Base-by-base conservation (phyloP, 148 eudicot genomes). In the Dysphania ambrosioides region DNA sequence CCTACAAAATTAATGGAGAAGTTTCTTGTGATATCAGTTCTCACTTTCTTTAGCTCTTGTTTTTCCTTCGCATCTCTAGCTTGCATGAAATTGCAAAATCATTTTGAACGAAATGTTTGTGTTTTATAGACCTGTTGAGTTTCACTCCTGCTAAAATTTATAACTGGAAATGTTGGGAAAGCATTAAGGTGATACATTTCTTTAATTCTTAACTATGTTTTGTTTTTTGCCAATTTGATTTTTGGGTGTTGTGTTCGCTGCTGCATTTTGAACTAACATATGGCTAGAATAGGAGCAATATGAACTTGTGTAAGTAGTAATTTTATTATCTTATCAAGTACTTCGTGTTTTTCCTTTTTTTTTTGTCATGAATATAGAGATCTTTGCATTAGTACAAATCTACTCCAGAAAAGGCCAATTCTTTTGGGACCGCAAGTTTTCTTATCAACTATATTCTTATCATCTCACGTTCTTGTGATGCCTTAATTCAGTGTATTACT, bases 401-500 rank as follows among this genome's bases (percentile, higher is more conserved):
- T 30, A 8, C 32, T 53, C 2, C 29, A 8, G 12, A 47, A 44
- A 41, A 64, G 49, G 78, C 27, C 56, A 75, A 75, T 67, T 56
- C 40, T 67, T 47, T 0, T 1, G 3, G 56, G 53, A 2, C 56
- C 78, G 21, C 38, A 38, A 24, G 24, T 55, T 41, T 56, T 32
- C 13, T 19, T 5, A n/a, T 63, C 71, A 64, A 42, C 79, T 79
- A 68, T 61, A 44, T 70, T 64, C 79, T 75, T 75, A 74, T 74
- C 82, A 60, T 64, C 74, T 79, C 61, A 74, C 75, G 40, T 0
- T 5, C 8, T 4, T 36, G 40, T 5, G 6, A n/a, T 13, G 13
- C 70, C 51, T 38, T 5, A 67, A 41, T 49, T 65, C 68, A 53
- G 27, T 65, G 15, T 18, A 8, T 8, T 21, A 36, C 71, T 67